Base-by-base conservation (phyloP, 805 yeast genomes). In the Monosporozyma unispora region DNA sequence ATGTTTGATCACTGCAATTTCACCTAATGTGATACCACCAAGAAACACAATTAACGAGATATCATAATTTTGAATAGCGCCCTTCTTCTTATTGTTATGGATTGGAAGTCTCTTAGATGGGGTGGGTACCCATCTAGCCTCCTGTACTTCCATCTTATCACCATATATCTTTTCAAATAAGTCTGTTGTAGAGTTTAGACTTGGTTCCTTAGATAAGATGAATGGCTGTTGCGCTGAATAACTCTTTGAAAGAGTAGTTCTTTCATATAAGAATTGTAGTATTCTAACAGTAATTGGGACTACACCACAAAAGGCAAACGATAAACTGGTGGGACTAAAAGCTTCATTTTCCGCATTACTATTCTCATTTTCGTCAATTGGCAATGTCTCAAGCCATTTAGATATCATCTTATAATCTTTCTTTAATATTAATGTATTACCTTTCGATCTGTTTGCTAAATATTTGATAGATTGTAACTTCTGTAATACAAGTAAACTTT, bases 11-110 rank as follows among this genome's bases (percentile, higher is more conserved):
- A 89, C 81, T 3, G 91, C 79, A 16, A 90, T 71, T 64, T 91
- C 99, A 8, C 93, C 80, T 61, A 86, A 74, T 0, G 97, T 87
- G 7, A 90, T 70, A 0, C 99, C 98, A 12, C 98, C 98, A 39
- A 90, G 59, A 53, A 84, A 67, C 7, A 81, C 77, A 47, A 87
- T 56, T 52, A 87, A 59, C 51, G 66, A 63, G 2, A 59, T 50
- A 35, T 62, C 66, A 8, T 39, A 43, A 14, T 35, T n/a, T 21
- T 47, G 41, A 16, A 39, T 18, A 19, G 39, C 21, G 14, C 35
- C 28, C 16, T 49, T 41, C 27, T 28, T 43, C 14, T 11, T 29
- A 22, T 48, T 48, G 21, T 42, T 31, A 10, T 16, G 22, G 7
- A 22, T 21, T 9, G 42, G 40, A 21, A 44, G 1, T 21, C 12